Evolutionary conservation across 495 filamentous ascomycete species (phyloP).

Genomic region (Cladorrhinum samala): DNA sequence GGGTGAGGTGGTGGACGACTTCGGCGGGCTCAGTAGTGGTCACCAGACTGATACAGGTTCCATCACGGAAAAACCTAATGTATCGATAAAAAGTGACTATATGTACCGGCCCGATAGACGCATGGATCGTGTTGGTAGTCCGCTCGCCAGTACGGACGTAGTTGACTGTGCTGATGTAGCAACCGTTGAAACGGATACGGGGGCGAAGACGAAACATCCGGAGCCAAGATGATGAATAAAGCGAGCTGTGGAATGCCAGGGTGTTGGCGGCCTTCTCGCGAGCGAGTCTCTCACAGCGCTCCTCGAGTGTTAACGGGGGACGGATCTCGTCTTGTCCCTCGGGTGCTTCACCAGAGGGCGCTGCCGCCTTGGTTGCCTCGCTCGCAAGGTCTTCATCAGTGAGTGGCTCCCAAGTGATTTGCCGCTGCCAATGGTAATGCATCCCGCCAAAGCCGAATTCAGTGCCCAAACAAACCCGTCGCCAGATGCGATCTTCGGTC

Average conservation of each 20-base stretch:
- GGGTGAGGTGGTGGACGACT: conserved; percentile 67
- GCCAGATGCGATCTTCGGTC: conserved; percentile 88
- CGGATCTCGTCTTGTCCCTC: conserved; percentile 10
- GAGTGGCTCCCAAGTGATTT: conserved; percentile 56
- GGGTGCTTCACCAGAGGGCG: conserved; percentile 1
- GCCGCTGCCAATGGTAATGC: conserved; percentile 70
- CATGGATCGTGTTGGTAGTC: conserved; percentile 47
- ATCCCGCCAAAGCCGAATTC: conserved; percentile 78
- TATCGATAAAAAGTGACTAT: conserved; percentile 98
- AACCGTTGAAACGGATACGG: conserved; percentile 85
- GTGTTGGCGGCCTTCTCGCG: conserved; percentile 32
- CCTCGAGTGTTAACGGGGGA: conserved; percentile 19
- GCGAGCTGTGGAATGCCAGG: conserved; percentile 31
- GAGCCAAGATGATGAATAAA: conserved; percentile 48
- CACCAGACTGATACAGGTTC: conserved; percentile 68
- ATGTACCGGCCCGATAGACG: conserved; percentile 80
- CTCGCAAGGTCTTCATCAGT: conserved; percentile 30
- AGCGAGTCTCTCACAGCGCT: conserved; percentile 22
- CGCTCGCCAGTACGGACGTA: conserved; percentile 75
- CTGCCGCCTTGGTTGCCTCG: conserved; percentile 11
- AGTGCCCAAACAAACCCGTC: conserved; percentile 58
- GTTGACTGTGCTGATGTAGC: conserved; percentile 95
- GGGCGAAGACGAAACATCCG: conserved; percentile 75
- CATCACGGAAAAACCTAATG: conserved; percentile 88
- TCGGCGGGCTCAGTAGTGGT: conserved; percentile 76